Conservation (phyloP, 345 rosid genomes). For the Eucalyptus cloeziana region DNA sequence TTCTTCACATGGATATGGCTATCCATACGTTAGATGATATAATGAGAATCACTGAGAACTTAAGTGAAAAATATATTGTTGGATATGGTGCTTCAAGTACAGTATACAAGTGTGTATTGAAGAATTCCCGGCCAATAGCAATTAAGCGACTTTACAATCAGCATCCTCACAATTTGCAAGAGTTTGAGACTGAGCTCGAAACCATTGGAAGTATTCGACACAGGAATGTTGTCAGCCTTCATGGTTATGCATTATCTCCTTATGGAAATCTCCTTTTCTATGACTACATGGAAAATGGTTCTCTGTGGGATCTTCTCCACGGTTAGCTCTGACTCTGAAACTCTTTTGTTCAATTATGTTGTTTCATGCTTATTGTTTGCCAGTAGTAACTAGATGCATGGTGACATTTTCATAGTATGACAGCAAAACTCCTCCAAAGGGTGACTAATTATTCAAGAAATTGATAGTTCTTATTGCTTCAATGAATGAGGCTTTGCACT, state of each 20-base stretch:
- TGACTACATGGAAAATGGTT: slow-evolving; percentile 94
- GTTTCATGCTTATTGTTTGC: neutral
- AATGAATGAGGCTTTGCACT: neutral
- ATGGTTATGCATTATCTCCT: slow-evolving; percentile 75
- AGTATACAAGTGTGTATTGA: slow-evolving; percentile 68
- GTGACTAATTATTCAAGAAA: neutral
- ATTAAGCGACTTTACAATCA: slow-evolving; percentile 79
- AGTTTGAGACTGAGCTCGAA: slow-evolving; percentile 91
- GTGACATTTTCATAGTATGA: neutral
- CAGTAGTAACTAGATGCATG: neutral
- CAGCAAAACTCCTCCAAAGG: neutral
- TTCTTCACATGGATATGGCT: slow-evolving; percentile 96
- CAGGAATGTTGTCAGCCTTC: slow-evolving; percentile 81
- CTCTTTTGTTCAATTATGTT: neutral
- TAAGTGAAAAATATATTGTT: slow-evolving; percentile 56
- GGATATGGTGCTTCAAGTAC: slow-evolving; percentile 95
- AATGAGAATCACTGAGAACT: slow-evolving; percentile 77
- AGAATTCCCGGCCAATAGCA: slow-evolving; percentile 85
- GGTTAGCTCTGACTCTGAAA: slow-evolving; percentile 20
- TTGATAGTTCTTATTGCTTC: neutral
- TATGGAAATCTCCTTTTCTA: slow-evolving; percentile 87
- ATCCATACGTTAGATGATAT: slow-evolving; percentile 80
- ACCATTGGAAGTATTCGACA: slow-evolving; percentile 91
- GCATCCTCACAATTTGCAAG: slow-evolving; percentile 42
- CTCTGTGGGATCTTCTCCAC: slow-evolving; percentile 94